These are phyloP conservation scores for Clitocybe nebularis DNA, from an alignment of 1,284 basidiomycete species.

Conservation along the genomic window DNA sequence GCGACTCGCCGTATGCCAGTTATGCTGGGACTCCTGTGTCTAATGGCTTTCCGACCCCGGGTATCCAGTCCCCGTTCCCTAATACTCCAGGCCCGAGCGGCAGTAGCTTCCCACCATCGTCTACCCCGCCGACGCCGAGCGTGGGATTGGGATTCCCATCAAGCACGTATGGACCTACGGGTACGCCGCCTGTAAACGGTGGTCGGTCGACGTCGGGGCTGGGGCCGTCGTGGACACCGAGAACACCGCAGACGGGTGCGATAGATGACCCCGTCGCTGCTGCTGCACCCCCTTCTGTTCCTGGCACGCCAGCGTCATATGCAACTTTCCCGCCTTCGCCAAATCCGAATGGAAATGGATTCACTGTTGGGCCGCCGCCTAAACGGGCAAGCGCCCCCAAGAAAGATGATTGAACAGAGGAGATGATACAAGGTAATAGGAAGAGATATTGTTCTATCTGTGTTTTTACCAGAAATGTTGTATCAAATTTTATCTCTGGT, in stretches of 20 bases:
- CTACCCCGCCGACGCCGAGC: constrained; percentile 2
- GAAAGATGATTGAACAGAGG: constrained; percentile 11
- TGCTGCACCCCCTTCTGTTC: constrained; percentile 2
- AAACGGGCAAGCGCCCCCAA: constrained; percentile 7
- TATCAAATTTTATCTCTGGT: too few relatives aligned
- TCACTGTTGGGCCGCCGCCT: constrained; percentile 11
- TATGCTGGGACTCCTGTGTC: constrained; percentile 20
- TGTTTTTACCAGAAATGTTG: too few relatives aligned
- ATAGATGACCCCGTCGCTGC: constrained; percentile 4
- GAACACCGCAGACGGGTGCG: constrained; percentile 9
- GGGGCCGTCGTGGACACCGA: constrained; percentile 14
- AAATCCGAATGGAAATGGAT: constrained; percentile 11
- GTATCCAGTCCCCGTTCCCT: constrained; percentile 18
- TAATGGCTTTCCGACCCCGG: constrained; percentile 15
- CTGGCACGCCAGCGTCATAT: constrained; percentile 11
- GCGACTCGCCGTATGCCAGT: constrained; percentile 20
- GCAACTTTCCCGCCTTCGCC: constrained; percentile 12
- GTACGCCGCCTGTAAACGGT: constrained; percentile 10
- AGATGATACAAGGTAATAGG: background rate
- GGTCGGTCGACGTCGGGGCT: constrained; percentile 13
- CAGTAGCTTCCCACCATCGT: constrained; percentile 2
- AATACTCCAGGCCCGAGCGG: constrained; percentile 8
- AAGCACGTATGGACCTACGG: constrained; percentile 9
- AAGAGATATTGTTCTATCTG: too few relatives aligned
- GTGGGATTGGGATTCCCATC: constrained; percentile 6